phyloP scores from a whole-genome alignment of 1,284 basidiomycete species.

The Pterulicium gracile region DNA sequence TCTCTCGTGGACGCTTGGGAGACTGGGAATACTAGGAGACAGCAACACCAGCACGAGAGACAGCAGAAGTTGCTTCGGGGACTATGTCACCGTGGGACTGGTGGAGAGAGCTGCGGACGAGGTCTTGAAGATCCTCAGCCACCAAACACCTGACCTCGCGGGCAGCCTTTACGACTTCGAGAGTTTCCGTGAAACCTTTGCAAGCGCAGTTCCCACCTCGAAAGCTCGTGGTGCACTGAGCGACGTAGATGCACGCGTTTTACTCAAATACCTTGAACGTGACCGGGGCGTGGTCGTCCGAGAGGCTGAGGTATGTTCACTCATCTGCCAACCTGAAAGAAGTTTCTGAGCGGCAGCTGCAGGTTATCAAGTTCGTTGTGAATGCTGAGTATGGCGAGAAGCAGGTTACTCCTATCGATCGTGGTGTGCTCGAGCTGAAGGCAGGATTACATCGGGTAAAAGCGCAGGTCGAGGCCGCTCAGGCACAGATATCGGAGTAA shows the following conservation, averaged over 20 bases:
- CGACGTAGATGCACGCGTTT: constrained; percentile 54
- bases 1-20: constrained; percentile 79
- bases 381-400: constrained; percentile 22
- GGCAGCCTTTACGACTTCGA: constrained; percentile 55
- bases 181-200: constrained; percentile 54
- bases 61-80: constrained; percentile 62
- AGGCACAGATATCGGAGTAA: constrained; percentile 59
- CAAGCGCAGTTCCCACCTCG: constrained; percentile 22
- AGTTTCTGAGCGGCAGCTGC: constrained; percentile 3
- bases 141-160: constrained; percentile 41
- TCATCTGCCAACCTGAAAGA: constrained; percentile 3
- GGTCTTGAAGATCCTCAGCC: constrained; percentile 39
- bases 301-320: constrained; percentile 48
- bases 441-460: constrained; percentile 55
- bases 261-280: constrained; percentile 71
- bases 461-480: constrained; percentile 54
- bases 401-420: constrained; percentile 61
- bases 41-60: constrained; percentile 31
- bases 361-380: constrained; percentile 72
- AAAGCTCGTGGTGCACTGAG: constrained; percentile 32
- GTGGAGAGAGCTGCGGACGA: constrained; percentile 58
- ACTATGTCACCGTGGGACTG: constrained; percentile 64
- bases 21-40: constrained; percentile 59
- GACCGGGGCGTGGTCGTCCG: constrained; percentile 57
- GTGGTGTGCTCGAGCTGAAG: constrained; percentile 66